These are phyloP conservation scores for Malus sylvestris DNA, from an alignment of 306 rosid species.

Conservation along the genomic window DNA sequence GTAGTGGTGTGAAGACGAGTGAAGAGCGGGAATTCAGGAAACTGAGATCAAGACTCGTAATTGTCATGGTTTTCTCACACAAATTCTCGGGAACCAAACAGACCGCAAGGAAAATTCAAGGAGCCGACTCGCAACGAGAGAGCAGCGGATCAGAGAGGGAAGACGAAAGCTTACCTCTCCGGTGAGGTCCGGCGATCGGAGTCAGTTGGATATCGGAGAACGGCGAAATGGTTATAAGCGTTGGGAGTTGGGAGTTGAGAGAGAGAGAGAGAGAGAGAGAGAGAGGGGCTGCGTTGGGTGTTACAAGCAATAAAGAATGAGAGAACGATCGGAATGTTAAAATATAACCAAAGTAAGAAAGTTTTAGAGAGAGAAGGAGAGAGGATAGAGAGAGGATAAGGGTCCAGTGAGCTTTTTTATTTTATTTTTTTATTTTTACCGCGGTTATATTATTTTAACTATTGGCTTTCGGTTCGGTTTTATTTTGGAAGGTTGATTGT, in stretches of 20 bases:
- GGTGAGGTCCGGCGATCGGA: slow-evolving; percentile 10
- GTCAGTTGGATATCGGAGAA: background rate
- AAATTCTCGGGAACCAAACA: slow-evolving; percentile 15
- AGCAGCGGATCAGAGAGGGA: slow-evolving; percentile 24
- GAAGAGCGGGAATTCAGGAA: background rate
- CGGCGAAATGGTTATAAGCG: slow-evolving; percentile 9
- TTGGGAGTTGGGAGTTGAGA: background rate
- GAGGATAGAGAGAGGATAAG: background rate
- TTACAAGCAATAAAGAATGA: slow-evolving; percentile 5
- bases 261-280: background rate
- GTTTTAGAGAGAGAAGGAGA: background rate
- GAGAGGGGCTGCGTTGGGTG: slow-evolving; percentile 22
- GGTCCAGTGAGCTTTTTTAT: background rate
- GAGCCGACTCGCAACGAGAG: slow-evolving; percentile 1
- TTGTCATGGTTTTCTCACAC: background rate
- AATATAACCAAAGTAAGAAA: no score
- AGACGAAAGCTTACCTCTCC: slow-evolving; percentile 17
- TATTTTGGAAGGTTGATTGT: background rate
- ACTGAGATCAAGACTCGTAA: background rate
- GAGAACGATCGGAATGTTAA: slow-evolving; percentile 2
- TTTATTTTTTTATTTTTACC: background rate
- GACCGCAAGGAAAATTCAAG: background rate
- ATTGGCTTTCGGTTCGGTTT: background rate
- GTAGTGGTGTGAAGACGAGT: background rate
- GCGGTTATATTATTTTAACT: background rate